Conservation (phyloP, 2,329 filamentous ascomycete genomes). For the Calycina herbarum region DNA sequence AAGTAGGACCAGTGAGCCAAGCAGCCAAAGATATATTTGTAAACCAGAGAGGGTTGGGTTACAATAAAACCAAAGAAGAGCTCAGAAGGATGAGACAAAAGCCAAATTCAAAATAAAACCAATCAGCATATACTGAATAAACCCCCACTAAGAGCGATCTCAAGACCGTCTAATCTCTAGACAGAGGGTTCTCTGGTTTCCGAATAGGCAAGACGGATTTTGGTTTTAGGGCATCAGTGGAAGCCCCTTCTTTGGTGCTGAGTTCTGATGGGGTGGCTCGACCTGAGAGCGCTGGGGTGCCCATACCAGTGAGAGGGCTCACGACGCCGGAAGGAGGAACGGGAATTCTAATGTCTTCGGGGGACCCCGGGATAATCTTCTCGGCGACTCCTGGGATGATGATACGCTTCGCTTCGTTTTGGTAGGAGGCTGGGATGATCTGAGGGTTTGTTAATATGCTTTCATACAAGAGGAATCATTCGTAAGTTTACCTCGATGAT, state of each 20-base stretch:
- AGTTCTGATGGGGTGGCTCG: slow-evolving; percentile 20
- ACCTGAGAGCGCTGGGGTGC: slow-evolving; percentile 27
- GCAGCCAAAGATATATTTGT: no score
- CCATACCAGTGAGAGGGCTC: slow-evolving; percentile 33
- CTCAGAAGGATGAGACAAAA: background rate
- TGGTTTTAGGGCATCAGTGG: background rate
- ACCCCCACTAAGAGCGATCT: background rate
- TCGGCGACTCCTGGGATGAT: slow-evolving; percentile 69
- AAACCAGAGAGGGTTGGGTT: no score
- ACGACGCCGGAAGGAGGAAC: slow-evolving; percentile 58
- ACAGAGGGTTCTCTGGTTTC: slow-evolving; percentile 20
- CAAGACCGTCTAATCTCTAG: slow-evolving; percentile 12
- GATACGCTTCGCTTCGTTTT: slow-evolving; percentile 91
- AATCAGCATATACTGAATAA: background rate
- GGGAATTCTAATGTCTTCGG: slow-evolving; percentile 78
- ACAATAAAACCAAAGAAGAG: no score
- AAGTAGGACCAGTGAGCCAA: no score
- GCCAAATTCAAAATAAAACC: background rate
- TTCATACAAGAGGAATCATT: background rate
- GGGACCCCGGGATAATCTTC: slow-evolving; percentile 71
- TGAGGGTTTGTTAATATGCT: slow-evolving; percentile 19
- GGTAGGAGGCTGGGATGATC: slow-evolving; percentile 96
- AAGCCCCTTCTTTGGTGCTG: slow-evolving; percentile 10
- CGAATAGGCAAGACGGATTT: background rate
- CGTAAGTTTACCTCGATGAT: slow-evolving; percentile 74